Evolutionary conservation across 129 eudicot species (phyloP), one percentile per base, ranked within the genome.

Genomic region (Chrysanthemum makinoi): DNA sequence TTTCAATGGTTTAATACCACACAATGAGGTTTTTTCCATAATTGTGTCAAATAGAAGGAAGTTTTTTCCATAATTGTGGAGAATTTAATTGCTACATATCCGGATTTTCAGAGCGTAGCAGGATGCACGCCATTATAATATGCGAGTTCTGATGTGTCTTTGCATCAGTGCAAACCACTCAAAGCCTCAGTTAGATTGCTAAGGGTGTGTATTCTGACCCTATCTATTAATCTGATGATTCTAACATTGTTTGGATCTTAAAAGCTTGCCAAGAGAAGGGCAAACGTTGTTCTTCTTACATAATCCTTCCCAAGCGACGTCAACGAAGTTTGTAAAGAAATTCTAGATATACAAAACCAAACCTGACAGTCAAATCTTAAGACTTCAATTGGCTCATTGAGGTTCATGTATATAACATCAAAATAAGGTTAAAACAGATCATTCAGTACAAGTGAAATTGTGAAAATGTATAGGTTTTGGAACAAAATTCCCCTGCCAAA

Each of bases 131-230:
- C 70, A 6, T 56, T 89, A 39, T 75, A 69, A 79, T 66, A 75
- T 24, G 80, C 84, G 2, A 66, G 86, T 3, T 69, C 84, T 3
- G 79, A 88, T 13, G 72, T 82, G 9, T 82, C 76, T 6, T 61
- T 17, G 58, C 75, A 66, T 69, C 96, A 88, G 68, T 88, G 96
- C 82, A 77, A 60, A 53, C 91, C 96, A 14, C 73, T 83, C 52
- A 85, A 24, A 75, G 30, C 59, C 22, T 69, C 85, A 3, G 48
- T 74, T 2, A 55, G 43, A 58, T 52, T 74, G 74, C 76, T 89
- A 53, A 86, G 89, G 89, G 71, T 70, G 39, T 76, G 76, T 19
- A 68, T 75, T 61, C 62, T 89, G 14, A 58, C 75, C 2, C 87
- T 86, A 52, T 89, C 96, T 8, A 72, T 81, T 30, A 46, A 80